These are phyloP conservation scores for Xanthoconium separans DNA, from an alignment of 1,284 basidiomycete genomes.

Conservation along the genomic window DNA sequence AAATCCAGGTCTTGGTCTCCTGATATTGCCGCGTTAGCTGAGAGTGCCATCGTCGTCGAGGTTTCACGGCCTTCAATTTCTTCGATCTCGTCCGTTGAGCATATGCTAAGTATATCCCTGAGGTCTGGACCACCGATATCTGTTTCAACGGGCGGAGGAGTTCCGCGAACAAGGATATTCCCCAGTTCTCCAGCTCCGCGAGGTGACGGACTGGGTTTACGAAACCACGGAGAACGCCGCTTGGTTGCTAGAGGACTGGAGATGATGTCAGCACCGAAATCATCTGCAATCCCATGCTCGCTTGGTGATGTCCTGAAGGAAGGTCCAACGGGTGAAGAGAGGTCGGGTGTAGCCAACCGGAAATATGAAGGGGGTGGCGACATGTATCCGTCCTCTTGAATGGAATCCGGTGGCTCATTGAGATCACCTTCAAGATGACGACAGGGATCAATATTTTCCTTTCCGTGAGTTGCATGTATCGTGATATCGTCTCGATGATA, in stretches of 20 bases:
- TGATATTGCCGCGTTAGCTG: slow-evolving; percentile 4
- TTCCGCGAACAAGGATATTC: slow-evolving; percentile 39
- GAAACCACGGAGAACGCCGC: slow-evolving; percentile 23
- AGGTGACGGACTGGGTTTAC: slow-evolving; percentile 9
- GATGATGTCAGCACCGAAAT: slow-evolving; percentile 56
- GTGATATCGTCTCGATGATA: slow-evolving; percentile 47
- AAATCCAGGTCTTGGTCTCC: slow-evolving; percentile 25
- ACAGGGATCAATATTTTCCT: slow-evolving; percentile 41
- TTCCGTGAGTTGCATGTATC: slow-evolving; percentile 30
- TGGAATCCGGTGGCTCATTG: slow-evolving; percentile 22
- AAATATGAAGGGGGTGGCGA: slow-evolving; percentile 60
- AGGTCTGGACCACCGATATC: slow-evolving; percentile 44
- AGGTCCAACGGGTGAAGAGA: slow-evolving; percentile 56
- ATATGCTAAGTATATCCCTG: slow-evolving; percentile 43
- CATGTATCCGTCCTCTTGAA: slow-evolving; percentile 78
- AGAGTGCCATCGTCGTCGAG: not conserved
- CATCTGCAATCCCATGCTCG: slow-evolving; percentile 27
- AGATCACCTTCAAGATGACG: slow-evolving; percentile 31
- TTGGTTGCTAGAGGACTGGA: slow-evolving; percentile 55
- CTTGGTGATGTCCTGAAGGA: slow-evolving; percentile 15
- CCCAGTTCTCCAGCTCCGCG: slow-evolving; percentile 4
- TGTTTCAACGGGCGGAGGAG: slow-evolving; percentile 28
- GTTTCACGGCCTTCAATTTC: slow-evolving; percentile 28
- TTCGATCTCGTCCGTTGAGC: slow-evolving; percentile 51
- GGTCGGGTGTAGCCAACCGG: slow-evolving; percentile 51